Base-by-base conservation (phyloP, 768 basidiomycete genomes). In the Pholiota molesta region DNA sequence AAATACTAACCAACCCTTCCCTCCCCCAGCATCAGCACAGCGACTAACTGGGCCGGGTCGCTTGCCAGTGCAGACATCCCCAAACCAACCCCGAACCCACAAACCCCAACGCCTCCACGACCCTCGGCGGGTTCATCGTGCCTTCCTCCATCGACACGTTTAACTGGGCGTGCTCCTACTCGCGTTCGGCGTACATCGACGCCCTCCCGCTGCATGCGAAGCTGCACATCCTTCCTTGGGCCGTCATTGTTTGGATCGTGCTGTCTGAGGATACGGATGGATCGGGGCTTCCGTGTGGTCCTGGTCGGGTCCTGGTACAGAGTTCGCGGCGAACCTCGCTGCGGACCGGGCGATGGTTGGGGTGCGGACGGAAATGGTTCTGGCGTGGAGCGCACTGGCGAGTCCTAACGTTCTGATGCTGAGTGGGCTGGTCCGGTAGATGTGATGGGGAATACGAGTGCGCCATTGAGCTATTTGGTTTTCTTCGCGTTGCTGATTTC, bases 101-200 rank as follows among this genome's bases (percentile, higher is more conserved):
- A 0, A 80, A 83, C 60, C 75, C 84, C 0, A 79, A 82, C 68
- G 77, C 79, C 51, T 85, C 85, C 28, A 66, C 77, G 23, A 79
- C 78, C 62, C 77, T 79, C 70, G 83, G 86, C 61, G 74, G 77
- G 5, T 84, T 83, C 68, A 78, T 89, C 68, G 78, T 86, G 0
- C 80, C 86, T 3, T 82, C 81, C 5, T 77, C 81, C 7, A 86
- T 91, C 69, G 89, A 89, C 73, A 83, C 84, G 0, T 58, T 76
- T 28, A 89, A 88, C 74, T 83, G 82, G 77, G 87, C 86, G 13
- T 81, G 88, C 49, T 86, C 84, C 0, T 89, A 89, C 73, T 78
- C 87, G n/a, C 79, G 82, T 60, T 81, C 86, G 0, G 88, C 83
- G 4, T 89, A 89, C 77, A 85, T 88, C 71, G 85, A 87, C 72